Percentiles rank a stretch among this genome's conserved stretches.
Evolutionary conservation across 2,329 filamentous ascomycete species (phyloP).

Genomic region (Curvularia verruculosa): DNA sequence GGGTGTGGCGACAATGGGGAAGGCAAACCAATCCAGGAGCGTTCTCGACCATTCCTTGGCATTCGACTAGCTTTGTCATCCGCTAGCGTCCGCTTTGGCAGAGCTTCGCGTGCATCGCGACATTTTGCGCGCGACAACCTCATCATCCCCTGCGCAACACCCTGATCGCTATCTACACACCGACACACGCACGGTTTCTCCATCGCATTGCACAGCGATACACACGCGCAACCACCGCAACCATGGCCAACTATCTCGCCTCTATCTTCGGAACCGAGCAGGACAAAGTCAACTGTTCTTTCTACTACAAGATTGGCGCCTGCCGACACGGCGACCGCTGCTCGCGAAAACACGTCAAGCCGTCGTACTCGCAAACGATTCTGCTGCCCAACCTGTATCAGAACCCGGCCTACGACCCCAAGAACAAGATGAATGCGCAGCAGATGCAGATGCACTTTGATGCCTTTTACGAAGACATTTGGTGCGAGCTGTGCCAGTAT

Average conservation of each 20-base stretch:
- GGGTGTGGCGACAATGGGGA: background rate
- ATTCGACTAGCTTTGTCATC: constrained; percentile 15
- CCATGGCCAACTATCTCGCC: constrained; percentile 96
- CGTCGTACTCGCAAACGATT: constrained; percentile 96
- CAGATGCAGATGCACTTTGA: constrained; percentile 99
- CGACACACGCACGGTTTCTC: background rate
- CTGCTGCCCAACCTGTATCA: constrained; percentile 99
- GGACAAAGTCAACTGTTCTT: constrained; percentile 98
- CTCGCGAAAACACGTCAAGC: constrained; percentile 98
- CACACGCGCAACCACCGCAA: constrained; percentile 21
- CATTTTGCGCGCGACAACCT: constrained; percentile 17
- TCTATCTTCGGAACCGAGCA: constrained; percentile 99
- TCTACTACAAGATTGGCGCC: constrained; percentile 99
- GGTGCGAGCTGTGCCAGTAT: constrained; percentile 99
- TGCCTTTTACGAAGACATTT: constrained; percentile 99
- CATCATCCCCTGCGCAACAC: background rate
- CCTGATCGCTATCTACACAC: background rate
- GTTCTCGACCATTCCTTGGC: constrained; percentile 18
- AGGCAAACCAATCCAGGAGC: background rate
- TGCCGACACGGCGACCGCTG: constrained; percentile 98
- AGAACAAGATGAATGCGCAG: constrained; percentile 93
- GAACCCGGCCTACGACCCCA: constrained; percentile 95
- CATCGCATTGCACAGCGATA: background rate
- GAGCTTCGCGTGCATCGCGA: constrained; percentile 21
- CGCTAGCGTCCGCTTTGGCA: constrained; percentile 7